A percentile compares a stretch with the other conserved stretches of the same genome.
These are phyloP conservation scores for Zygosaccharomyces sapae DNA, from an alignment of 1,139 yeast species.

Conservation along the genomic window DNA sequence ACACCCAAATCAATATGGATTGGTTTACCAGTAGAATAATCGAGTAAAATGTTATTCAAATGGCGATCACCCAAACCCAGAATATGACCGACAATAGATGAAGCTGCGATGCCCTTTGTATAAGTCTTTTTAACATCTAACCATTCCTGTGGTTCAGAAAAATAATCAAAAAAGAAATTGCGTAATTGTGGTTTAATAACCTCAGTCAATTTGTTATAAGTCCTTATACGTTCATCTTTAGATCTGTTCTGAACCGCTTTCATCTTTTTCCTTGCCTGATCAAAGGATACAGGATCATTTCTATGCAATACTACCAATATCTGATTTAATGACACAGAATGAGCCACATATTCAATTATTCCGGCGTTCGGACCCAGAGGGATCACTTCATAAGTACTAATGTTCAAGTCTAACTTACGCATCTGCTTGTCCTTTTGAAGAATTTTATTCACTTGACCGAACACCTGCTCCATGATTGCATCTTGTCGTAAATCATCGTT, in stretches of 20 bases:
- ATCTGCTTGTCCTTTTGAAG: constrained; percentile 56
- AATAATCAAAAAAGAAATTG: constrained; percentile 66
- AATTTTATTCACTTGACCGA: constrained; percentile 76
- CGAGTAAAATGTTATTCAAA: constrained; percentile 83
- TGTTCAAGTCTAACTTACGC: constrained; percentile 50
- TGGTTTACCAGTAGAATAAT: constrained; percentile 76
- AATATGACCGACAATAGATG: constrained; percentile 81
- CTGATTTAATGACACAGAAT: constrained; percentile 70
- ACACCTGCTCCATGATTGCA: constrained; percentile 96
- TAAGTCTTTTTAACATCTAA: constrained; percentile 59
- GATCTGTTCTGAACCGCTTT: constrained; percentile 50
- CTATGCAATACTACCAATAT: constrained; percentile 58
- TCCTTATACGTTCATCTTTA: constrained; percentile 44
- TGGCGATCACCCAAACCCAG: constrained; percentile 95
- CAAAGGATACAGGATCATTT: constrained; percentile 47
- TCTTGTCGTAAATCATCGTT: constrained; percentile 93
- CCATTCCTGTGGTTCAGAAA: constrained; percentile 69
- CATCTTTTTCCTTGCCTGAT: constrained; percentile 65
- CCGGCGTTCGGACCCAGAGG: constrained; percentile 90
- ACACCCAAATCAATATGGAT: constrained; percentile 95
- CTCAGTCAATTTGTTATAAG: constrained; percentile 47
- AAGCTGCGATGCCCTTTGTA: constrained; percentile 75
- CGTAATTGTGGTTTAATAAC: constrained; percentile 65
- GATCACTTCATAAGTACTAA: constrained; percentile 83
- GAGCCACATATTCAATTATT: constrained; percentile 80